Evolutionary conservation across 192 early-diverging fungal species (phyloP), one percentile per base, ranked within the genome.

Genomic region (Funneliformis mosseae): DNA sequence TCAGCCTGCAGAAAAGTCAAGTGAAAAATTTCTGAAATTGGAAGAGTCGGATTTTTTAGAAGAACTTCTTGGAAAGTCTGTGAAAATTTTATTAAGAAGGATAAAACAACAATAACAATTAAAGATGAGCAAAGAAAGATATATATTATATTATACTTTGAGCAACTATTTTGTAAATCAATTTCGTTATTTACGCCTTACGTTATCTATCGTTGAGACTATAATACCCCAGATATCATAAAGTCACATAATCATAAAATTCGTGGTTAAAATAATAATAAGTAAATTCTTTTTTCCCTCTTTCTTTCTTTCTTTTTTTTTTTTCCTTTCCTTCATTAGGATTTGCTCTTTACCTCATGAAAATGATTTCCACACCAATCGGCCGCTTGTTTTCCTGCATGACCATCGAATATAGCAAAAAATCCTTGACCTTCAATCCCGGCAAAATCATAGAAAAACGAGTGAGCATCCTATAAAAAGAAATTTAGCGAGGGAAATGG

Each of bases 331-430:
- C 5, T 28, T 66, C 18, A 38, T 69, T 28, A 21, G 33, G 25
- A 38, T 66, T 23, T 72, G 6, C 25, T 61, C 21, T 38, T 73
- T 88, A 94, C 94, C 88, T 88, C 89, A 81, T 93, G 95, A 79
- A 97, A 89, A 87, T 95, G 90, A 23, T 89, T 88, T 33, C 97
- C 97, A 85, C 97, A 98, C 95, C 94, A 98, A 70, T 97, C 96
- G 16, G 98, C 98, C 7, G 97, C 96, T 63, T 92, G 88, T 82
- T 94, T 95, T 18, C 98, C 97, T 3, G 98, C 98, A 84, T 99
- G 98, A 38, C 98, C 98, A 81, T 99, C 98, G 85, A 94, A 99
- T 61, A 99, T 92, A 33, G 96, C 96, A 91, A 98, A 97, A 77
- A 95, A 96, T 9, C 93, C 93, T 83, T 95, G 92, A 69, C 95